phyloP scores from a whole-genome alignment of 306 rosid species.

The Cucumis hystrix region DNA sequence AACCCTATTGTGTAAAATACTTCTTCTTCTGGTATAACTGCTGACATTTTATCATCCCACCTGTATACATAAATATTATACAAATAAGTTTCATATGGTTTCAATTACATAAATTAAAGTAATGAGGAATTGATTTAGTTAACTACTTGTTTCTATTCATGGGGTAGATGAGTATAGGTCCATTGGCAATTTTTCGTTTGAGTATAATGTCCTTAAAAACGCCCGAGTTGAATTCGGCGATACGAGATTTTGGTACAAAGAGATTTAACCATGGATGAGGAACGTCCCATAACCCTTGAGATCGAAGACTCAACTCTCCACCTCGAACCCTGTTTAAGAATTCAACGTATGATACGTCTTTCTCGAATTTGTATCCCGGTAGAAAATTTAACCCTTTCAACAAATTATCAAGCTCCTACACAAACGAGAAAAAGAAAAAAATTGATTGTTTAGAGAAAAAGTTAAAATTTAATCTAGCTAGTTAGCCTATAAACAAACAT shows the following conservation, averaged over 20 bases:
- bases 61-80: conserved; percentile 15
- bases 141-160: conserved; percentile 75
- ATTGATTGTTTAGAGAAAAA: too few species aligned
- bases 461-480: too few species aligned
- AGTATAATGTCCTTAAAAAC: conserved; percentile 54
- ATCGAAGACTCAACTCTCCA: conserved; percentile 63
- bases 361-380: conserved; percentile 53
- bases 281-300: conserved; percentile 78
- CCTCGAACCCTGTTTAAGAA: conserved; percentile 64
- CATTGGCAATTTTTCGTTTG: conserved; percentile 48
- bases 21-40: conserved; percentile 61
- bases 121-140: neutral
- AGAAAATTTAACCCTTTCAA: conserved; percentile 38
- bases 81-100: too few species aligned
- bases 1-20: conserved; percentile 69
- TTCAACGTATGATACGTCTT: conserved; percentile 43
- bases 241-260: conserved; percentile 53
- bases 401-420: conserved; percentile 39
- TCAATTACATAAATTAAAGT: too few species aligned
- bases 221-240: conserved; percentile 40
- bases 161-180: conserved; percentile 65
- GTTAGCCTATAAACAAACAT: too few species aligned
- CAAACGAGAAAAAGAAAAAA: neutral
- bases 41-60: conserved; percentile 75
- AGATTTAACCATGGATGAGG: conserved; percentile 94